Percentiles rank a stretch among this genome's conserved stretches.
Evolutionary conservation across 495 filamentous ascomycete genomes (phyloP).

Genomic region (Letharia columbiana): DNA sequence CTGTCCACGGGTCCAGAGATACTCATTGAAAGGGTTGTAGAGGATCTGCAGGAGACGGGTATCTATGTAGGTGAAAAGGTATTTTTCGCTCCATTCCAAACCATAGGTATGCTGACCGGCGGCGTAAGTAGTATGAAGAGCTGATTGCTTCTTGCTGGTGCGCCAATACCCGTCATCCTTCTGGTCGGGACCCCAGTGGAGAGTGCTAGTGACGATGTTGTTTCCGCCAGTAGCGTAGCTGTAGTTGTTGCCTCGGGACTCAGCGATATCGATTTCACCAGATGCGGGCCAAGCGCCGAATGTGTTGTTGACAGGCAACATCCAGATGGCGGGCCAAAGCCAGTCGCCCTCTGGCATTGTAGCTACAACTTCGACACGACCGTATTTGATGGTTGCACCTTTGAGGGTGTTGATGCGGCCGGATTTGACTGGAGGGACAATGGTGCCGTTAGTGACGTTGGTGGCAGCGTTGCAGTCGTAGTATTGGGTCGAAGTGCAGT

Average conservation of each 20-base stretch:
- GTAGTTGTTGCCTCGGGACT: slow-evolving; percentile 72
- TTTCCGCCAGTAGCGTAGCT: slow-evolving; percentile 67
- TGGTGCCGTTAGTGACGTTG: slow-evolving; percentile 61
- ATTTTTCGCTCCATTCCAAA: slow-evolving; percentile 80
- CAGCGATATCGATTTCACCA: slow-evolving; percentile 80
- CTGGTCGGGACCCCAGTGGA: slow-evolving; percentile 60
- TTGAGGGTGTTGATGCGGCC: slow-evolving; percentile 66
- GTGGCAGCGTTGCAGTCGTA: slow-evolving; percentile 57
- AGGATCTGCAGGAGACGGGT: slow-evolving; percentile 69
- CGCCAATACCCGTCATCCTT: slow-evolving; percentile 42
- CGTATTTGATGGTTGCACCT: slow-evolving; percentile 66
- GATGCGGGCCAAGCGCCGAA: slow-evolving; percentile 74
- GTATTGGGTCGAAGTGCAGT: slow-evolving; percentile 57
- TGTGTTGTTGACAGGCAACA: slow-evolving; percentile 64
- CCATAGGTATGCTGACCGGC: slow-evolving; percentile 57
- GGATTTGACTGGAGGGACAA: slow-evolving; percentile 72
- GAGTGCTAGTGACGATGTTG: slow-evolving; percentile 69
- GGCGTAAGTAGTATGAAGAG: slow-evolving; percentile 71
- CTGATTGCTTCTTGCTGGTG: slow-evolving; percentile 43
- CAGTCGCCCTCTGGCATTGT: slow-evolving; percentile 70
- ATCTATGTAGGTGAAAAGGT: slow-evolving; percentile 81
- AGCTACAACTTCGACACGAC: slow-evolving; percentile 70
- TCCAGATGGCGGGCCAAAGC: slow-evolving; percentile 88
- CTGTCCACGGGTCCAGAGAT: slow-evolving; percentile 63
- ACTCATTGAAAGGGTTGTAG: slow-evolving; percentile 65